Percentiles rank a stretch among this genome's conserved stretches.
These are phyloP conservation scores for Ilex paraguariensis DNA, from an alignment of 305 asterid genomes.

Conservation along the genomic window DNA sequence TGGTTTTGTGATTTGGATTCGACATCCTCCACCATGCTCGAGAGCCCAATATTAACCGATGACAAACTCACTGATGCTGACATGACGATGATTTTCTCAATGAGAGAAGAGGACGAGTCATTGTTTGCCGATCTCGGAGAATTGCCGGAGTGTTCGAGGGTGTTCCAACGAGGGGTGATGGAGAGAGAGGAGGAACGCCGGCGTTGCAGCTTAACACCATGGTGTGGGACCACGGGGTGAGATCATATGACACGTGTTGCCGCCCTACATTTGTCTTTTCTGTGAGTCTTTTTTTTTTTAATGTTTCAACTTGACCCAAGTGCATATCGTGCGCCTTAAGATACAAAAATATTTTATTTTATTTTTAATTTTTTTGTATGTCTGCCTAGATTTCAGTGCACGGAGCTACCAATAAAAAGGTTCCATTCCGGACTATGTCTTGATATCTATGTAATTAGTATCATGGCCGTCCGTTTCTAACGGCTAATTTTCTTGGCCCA, in stretches of 20 bases:
- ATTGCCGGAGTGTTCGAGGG: conserved; percentile 84
- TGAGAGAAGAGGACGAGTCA: conserved; percentile 73
- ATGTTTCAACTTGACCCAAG: too few relatives aligned
- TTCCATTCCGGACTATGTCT: conserved; percentile 21
- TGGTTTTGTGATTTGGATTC: conserved; percentile 71
- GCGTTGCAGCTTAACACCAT: conserved; percentile 40
- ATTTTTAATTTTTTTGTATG: conserved; percentile 10
- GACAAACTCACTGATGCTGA: conserved; percentile 38
- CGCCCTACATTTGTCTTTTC: conserved; percentile 14
- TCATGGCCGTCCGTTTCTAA: conserved; percentile 22
- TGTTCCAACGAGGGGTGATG: conserved; percentile 59
- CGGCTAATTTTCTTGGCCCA: conserved; percentile 23
- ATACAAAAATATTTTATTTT: conserved; percentile 13
- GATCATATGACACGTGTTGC: not conserved
- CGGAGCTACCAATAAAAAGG: conserved; percentile 41
- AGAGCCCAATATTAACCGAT: conserved; percentile 42
- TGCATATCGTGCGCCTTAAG: conserved; percentile 28
- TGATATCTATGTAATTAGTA: conserved; percentile 43
- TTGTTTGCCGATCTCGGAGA: conserved; percentile 84
- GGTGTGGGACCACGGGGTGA: conserved; percentile 46
- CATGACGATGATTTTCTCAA: conserved; percentile 50
- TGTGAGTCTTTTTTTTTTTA: too few relatives aligned
- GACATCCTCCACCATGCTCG: conserved; percentile 42
- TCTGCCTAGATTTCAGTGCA: conserved; percentile 27
- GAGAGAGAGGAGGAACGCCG: conserved; percentile 48